A percentile compares a stretch with the other conserved stretches of the same genome.
These are phyloP conservation scores for Lodderomyces parapsilosis DNA, from an alignment of 1,139 yeast species.

Conservation along the genomic window DNA sequence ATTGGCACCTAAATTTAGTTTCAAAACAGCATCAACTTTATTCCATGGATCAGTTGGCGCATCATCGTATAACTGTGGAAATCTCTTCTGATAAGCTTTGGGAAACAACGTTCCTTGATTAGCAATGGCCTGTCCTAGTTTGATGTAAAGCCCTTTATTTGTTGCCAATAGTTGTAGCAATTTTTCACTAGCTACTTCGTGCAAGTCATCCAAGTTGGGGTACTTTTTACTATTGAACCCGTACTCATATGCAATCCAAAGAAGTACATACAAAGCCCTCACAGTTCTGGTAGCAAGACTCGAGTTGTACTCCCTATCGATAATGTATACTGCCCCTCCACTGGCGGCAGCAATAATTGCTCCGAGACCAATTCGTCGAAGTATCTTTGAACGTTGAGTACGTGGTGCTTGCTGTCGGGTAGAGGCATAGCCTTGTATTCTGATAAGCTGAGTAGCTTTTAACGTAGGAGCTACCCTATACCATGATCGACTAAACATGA, in stretches of 20 bases:
- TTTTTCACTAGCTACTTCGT: slow-evolving; percentile 58
- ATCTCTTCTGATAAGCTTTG: slow-evolving; percentile 53
- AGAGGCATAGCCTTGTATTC: not conserved
- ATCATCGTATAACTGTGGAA: slow-evolving; percentile 59
- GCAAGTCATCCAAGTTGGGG: slow-evolving; percentile 49
- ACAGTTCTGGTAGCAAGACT: slow-evolving; percentile 52
- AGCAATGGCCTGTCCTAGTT: slow-evolving; percentile 74
- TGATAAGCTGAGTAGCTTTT: not conserved
- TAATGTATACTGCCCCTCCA: slow-evolving; percentile 23
- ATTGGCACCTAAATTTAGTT: slow-evolving; percentile 43
- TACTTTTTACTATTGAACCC: slow-evolving; percentile 43
- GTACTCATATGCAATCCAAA: slow-evolving; percentile 61
- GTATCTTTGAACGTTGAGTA: not conserved
- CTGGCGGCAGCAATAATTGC: slow-evolving; percentile 7
- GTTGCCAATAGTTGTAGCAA: slow-evolving; percentile 49
- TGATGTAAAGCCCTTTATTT: slow-evolving; percentile 74
- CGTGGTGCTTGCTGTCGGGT: not conserved
- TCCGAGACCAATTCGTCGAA: not conserved
- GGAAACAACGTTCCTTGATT: slow-evolving; percentile 72
- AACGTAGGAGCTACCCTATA: not conserved
- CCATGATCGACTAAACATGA: slow-evolving; percentile 1
- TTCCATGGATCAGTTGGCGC: slow-evolving; percentile 72
- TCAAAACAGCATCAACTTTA: slow-evolving; percentile 46
- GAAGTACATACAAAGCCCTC: slow-evolving; percentile 48
- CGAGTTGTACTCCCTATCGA: slow-evolving; percentile 45